Evolutionary conservation across 169 alveolate species (phyloP), one percentile per base, ranked within the genome.

Genomic region (Plasmodium coatneyi): DNA sequence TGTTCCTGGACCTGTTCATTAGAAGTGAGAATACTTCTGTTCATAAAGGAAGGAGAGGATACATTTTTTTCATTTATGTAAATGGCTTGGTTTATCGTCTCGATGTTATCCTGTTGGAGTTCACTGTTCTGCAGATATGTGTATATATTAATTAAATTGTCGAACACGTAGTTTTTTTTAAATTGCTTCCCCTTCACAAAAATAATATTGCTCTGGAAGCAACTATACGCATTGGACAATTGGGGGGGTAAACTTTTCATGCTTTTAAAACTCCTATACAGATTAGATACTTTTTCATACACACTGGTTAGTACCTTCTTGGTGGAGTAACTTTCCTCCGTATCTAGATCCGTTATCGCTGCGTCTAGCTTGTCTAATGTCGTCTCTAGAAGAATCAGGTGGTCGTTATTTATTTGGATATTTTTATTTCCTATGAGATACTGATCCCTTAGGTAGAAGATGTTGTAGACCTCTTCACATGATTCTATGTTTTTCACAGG

Each of bases 111-210:
- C 52, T 89, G 94, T 19, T 89, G 94, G 6, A 89, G 34, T 7
- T 89, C 94, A 78, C 94, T 79, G 49, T 89, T 71, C 71, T 80
- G 94, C 79, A 89, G 71, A n/a, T 89, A 80, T 0, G 94, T 89
- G 41, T 89, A 89, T 39, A 89, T 80, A 89, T 89, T 89, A 14
- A 89, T 80, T 70, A 89, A 39, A 79, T 89, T 89, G 66, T 89
- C 94, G 30, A 79, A 89, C 5, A 89, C 94, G 72, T 89, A 89
- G 49, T 89, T 89, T 78, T 89, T 89, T 52, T 89, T 89, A 89
- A 79, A 89, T 22, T 89, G 94, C 71, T 80, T 89, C 3, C 79
- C 90, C 49, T 56, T 46, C 12, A 89, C 82, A 80, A 89, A 89
- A 19, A 89, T 14, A 7, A 89, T 36, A 70, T 89, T 89, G 14